Evolutionary conservation across 2,329 filamentous ascomycete species (phyloP).

Genomic region (Diaporthe eres): DNA sequence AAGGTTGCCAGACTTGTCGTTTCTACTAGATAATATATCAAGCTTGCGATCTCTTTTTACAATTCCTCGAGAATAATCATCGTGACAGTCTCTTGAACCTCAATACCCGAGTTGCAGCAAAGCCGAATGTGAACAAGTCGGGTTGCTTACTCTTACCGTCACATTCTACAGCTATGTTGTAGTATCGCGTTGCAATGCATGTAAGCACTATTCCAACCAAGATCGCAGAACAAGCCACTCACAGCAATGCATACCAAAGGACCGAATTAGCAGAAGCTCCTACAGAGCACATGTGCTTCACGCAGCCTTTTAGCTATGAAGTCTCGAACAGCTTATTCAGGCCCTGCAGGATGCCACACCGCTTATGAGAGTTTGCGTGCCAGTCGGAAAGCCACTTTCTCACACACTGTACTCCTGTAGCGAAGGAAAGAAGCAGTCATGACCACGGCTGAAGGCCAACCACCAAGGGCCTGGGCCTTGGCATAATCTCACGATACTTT

Average conservation of each 20-base stretch:
- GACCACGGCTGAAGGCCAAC: not conserved
- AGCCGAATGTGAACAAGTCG: not conserved
- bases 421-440: not conserved
- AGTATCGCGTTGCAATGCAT: not conserved
- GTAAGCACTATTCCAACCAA: not conserved
- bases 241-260: not conserved
- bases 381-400: not conserved
- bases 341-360: not conserved
- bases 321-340: not conserved
- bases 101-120: not conserved
- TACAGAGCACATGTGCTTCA: not conserved
- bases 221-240: not conserved
- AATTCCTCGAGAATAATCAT: not conserved
- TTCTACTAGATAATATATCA: not conserved
- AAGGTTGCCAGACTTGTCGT: not conserved
- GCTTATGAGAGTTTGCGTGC: not conserved
- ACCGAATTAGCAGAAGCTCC: not conserved
- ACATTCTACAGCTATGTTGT: not conserved
- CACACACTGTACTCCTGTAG: not conserved
- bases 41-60: not conserved
- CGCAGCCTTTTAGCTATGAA: not conserved
- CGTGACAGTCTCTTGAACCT: not conserved
- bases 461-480: not conserved
- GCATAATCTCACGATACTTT: conserved; percentile 9
- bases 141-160: conserved; percentile 1